Evolutionary conservation across 129 eudicot species (phyloP).

Genomic region (Escallonia rubra): DNA sequence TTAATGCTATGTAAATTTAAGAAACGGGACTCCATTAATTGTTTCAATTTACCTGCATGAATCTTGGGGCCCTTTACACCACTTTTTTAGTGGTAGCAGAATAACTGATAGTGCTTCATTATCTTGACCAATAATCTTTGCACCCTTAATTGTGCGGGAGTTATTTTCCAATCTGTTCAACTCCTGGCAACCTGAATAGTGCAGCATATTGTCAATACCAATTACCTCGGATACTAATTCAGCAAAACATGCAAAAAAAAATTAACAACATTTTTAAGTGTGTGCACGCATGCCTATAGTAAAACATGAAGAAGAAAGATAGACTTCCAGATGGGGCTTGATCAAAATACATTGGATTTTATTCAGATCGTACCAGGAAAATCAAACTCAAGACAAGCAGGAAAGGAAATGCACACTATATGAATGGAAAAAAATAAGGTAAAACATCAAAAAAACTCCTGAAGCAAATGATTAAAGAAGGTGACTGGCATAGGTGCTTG

Average conservation of each 20-base stretch:
- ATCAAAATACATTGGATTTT: background rate
- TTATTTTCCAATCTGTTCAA: conserved; percentile 75
- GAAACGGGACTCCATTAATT: background rate
- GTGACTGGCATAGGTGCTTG: no score
- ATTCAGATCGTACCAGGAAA: no score
- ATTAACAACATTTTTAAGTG: background rate
- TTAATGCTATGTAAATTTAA: background rate
- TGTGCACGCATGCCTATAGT: background rate
- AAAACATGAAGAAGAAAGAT: background rate
- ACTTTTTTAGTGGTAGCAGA: conserved; percentile 63
- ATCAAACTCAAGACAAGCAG: no score
- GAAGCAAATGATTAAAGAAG: background rate
- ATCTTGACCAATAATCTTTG: conserved; percentile 83
- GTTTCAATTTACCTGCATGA: conserved; percentile 48
- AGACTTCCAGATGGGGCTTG: background rate
- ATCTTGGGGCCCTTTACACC: conserved; percentile 21
- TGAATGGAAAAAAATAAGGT: background rate
- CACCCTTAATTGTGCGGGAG: conserved; percentile 86
- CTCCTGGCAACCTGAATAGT: conserved; percentile 64
- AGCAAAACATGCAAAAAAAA: background rate
- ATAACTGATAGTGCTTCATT: conserved; percentile 78
- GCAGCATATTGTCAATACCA: background rate
- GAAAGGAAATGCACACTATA: no score
- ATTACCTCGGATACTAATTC: background rate
- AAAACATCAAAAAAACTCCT: background rate